These are phyloP conservation scores for Boletus rufocinnamomeus DNA, from an alignment of 768 basidiomycete species.

Conservation along the genomic window DNA sequence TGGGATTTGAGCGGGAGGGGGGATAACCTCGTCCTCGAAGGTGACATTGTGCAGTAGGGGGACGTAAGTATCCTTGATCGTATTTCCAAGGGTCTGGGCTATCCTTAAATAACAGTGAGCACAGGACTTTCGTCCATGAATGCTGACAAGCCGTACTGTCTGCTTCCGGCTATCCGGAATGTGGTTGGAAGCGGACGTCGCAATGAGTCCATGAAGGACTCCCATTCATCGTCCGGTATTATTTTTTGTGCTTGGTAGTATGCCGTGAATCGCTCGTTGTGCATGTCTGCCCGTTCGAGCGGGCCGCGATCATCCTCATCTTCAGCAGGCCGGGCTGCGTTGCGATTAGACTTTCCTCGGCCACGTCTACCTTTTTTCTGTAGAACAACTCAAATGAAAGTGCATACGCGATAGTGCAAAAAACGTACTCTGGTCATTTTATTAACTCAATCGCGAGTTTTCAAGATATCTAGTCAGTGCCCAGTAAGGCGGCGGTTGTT, in stretches of 20 bases:
- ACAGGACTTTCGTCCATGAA: background rate
- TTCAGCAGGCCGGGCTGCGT: slow-evolving; percentile 13
- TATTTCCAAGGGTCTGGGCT: slow-evolving; percentile 74
- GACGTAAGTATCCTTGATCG: slow-evolving; percentile 76
- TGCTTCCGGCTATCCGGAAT: slow-evolving; percentile 87
- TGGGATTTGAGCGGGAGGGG: slow-evolving; percentile 79
- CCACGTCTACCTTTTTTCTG: slow-evolving; percentile 26
- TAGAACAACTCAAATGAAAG: background rate
- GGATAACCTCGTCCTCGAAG: slow-evolving; percentile 74
- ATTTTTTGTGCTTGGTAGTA: slow-evolving; percentile 81
- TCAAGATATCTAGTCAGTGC: background rate
- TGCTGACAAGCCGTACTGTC: slow-evolving; percentile 56
- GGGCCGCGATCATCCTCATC: slow-evolving; percentile 47
- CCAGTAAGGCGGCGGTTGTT: slow-evolving; percentile 26
- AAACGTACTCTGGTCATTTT: slow-evolving; percentile 23
- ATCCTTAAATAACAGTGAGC: slow-evolving; percentile 43
- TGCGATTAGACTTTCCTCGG: slow-evolving; percentile 14
- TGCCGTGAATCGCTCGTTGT: slow-evolving; percentile 63
- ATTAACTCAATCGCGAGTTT: background rate
- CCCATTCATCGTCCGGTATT: slow-evolving; percentile 79
- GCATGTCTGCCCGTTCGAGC: slow-evolving; percentile 63
- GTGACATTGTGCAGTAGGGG: slow-evolving; percentile 69
- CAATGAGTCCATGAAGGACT: slow-evolving; percentile 62
- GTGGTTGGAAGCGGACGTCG: slow-evolving; percentile 85
- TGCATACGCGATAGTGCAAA: background rate